Evolutionary conservation across 2,329 filamentous ascomycete genomes (phyloP), one percentile per base, ranked within the genome.

Genomic region (Fusarium penzigii): DNA sequence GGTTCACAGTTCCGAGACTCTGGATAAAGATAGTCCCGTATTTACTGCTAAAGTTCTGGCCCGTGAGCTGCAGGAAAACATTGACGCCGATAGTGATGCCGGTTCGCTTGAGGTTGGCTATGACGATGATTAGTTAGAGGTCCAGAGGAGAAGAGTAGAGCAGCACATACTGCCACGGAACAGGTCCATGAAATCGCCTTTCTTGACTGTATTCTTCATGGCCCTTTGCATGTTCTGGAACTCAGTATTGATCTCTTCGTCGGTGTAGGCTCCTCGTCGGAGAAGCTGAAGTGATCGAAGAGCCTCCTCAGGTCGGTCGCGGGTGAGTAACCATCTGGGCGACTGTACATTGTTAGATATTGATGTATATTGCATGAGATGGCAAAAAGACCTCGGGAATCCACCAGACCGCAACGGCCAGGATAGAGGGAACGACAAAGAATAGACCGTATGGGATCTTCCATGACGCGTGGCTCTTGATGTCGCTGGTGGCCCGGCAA

Each of bases 371-470:
- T 25, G 20, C 20, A 25, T 25, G 20, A 7, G 39, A 17, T 16
- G 39, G 13, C 7, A 14, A 25, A 36, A 9, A 3, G 12, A 36
- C 42, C 42, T 51, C 60, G 8, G 68, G 65, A 7, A 70, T 60
- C 42, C 67, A 69, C 57, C 63, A 70, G 32, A 67, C 63, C 12
- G 52, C 42, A 17, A 29, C 48, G 2, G 62, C 44, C 8, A 72
- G 52, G 25, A 71, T 64, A 11, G 56, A 49, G 2, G 71, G 69
- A 2, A 72, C 56, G 13, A 72, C 49, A 46, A 64, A 59, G 68
- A 70, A 71, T 0, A 71, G 56, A 0, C 70, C 69, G 2, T 68
- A 56, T 0, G 70, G 72, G 42, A 73, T 71, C 9, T 61, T 55
- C 64, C 65, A 75, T 1, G 70, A 63, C 3, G 55, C 56, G 44